Evolutionary conservation across 106 monocot species (phyloP).

Genomic region (Phalaenopsis aphrodite): DNA sequence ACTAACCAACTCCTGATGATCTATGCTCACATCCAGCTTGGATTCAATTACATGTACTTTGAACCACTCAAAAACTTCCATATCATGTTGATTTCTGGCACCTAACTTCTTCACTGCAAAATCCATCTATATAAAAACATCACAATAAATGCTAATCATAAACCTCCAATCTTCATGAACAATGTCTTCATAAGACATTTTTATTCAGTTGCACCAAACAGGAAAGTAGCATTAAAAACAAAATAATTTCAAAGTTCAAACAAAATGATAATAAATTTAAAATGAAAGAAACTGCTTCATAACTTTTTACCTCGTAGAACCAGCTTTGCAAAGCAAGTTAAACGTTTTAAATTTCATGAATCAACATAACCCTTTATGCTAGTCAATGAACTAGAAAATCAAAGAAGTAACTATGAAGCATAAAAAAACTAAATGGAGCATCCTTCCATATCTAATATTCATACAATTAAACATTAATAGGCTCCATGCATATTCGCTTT

Average conservation of each 20-base stretch:
- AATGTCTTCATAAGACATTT: not conserved
- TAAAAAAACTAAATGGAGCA: not conserved
- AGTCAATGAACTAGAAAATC: not conserved
- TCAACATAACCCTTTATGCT: not conserved
- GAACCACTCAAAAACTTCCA: constrained; percentile 78
- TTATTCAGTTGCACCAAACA: not conserved
- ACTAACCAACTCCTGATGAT: constrained; percentile 69
- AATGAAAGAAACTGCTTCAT: not conserved
- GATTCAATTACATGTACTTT: constrained; percentile 57
- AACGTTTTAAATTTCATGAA: not conserved
- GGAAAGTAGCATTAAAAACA: not conserved
- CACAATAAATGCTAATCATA: not conserved
- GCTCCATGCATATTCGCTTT: not conserved
- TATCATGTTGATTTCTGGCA: constrained; percentile 19
- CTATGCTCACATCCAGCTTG: constrained; percentile 68
- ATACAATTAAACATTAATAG: not conserved
- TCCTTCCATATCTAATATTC: not conserved
- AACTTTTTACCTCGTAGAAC: not conserved
- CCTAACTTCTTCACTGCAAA: constrained; percentile 40
- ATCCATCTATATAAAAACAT: constrained; percentile 37
- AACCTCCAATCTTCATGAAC: not conserved
- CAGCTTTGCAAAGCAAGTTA: not conserved
- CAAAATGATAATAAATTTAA: not conserved
- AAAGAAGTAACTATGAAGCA: not conserved
- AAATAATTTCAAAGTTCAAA: not conserved